Conservation (phyloP, 2,329 filamentous ascomycete species). For the Trichothecium sympodiale region DNA sequence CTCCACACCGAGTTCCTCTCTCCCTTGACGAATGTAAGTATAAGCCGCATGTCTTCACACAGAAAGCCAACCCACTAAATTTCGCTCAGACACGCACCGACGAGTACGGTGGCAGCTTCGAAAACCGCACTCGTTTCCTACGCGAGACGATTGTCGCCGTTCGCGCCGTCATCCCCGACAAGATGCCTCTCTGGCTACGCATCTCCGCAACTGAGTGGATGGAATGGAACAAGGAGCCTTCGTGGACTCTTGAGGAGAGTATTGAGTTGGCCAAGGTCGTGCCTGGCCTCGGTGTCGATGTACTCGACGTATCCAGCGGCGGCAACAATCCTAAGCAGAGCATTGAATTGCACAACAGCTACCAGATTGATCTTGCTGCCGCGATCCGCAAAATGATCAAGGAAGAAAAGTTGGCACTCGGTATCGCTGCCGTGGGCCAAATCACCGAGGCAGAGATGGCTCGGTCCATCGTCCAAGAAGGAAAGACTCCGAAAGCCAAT, state of each 20-base stretch:
- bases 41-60: background rate
- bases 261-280: slow-evolving; percentile 38
- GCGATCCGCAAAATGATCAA: slow-evolving; percentile 56
- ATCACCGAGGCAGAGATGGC: slow-evolving; percentile 63
- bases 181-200: slow-evolving; percentile 46
- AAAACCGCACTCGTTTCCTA: slow-evolving; percentile 54
- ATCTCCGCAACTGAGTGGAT: slow-evolving; percentile 56
- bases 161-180: slow-evolving; percentile 38
- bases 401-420: slow-evolving; percentile 36
- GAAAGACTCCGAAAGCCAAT: slow-evolving; percentile 25
- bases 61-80: slow-evolving; percentile 48
- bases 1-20: slow-evolving; percentile 49
- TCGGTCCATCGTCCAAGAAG: slow-evolving; percentile 41
- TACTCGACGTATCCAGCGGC: slow-evolving; percentile 72
- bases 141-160: slow-evolving; percentile 40
- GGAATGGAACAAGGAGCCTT: slow-evolving; percentile 31
- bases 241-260: slow-evolving; percentile 58
- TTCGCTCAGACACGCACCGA: slow-evolving; percentile 46
- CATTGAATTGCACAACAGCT: slow-evolving; percentile 51
- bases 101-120: slow-evolving; percentile 53
- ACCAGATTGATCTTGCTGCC: slow-evolving; percentile 65
- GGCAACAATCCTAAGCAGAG: slow-evolving; percentile 55
- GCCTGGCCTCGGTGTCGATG: slow-evolving; percentile 63
- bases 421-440: slow-evolving; percentile 64
- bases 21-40: slow-evolving; percentile 21